Base-by-base conservation (phyloP, 768 basidiomycete genomes). In the Baorangia bicolor region DNA sequence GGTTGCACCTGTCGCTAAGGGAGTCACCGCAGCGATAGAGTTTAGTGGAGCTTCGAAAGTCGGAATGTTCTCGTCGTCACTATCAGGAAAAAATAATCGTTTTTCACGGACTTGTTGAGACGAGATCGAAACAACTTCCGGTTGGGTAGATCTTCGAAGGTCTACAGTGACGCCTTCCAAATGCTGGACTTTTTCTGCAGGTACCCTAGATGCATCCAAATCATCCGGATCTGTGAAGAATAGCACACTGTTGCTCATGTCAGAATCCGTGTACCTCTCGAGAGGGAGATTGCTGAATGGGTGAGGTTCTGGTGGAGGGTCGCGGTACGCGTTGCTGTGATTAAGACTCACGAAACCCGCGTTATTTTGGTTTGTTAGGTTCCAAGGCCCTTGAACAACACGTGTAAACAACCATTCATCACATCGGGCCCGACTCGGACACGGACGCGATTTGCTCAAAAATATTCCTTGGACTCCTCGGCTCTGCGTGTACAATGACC, bases 221-320 rank as follows among this genome's bases (percentile, higher is more conserved):
- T 82, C 84, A 34, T 75, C 75, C 16, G 85, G 82, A 34, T 77
- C 78, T 35, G 82, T 80, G 67, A 89, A 88, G 65, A 89, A 88
- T 11, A 80, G 69, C 8, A 68, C 70, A 13, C 12, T 35, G 43
- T 41, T 34, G 38, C 39, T 52, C 66, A 70, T 69, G 21, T 39
- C 7, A 14, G 25, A 25, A 39, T 43, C 7, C 31, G 35, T 23
- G 21, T 49, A 18, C 20, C 33, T 35, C 38, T n/a, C 14, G 5
- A 52, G 31, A 38, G 9, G 27, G 28, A 11, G 50, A 27, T 20
- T 21, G 33, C 13, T 13, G 40, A 34, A 42, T 41, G n/a, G 18
- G 16, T 14, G 47, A 43, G 34, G 12, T 25, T 45, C 49, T 39
- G 10, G 10, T 18, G 35, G 31, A 28, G 8, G 23, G 34, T 23